These are phyloP conservation scores for Fusarium sp. DNA, from an alignment of 2,329 filamentous ascomycete species.

Conservation along the genomic window DNA sequence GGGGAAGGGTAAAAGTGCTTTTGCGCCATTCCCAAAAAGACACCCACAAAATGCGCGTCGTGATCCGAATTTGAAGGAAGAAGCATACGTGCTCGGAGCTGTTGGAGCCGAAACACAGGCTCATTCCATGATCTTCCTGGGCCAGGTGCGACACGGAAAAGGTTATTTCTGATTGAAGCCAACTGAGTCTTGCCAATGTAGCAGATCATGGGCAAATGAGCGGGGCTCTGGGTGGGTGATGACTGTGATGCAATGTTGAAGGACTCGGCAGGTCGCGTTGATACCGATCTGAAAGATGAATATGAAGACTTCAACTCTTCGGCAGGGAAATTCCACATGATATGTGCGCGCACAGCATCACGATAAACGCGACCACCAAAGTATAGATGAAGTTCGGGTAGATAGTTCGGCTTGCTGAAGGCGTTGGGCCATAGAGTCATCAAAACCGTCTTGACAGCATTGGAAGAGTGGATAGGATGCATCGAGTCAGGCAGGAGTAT, in stretches of 20 bases:
- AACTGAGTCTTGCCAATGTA: conserved; percentile 64
- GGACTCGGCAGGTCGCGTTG: conserved; percentile 52
- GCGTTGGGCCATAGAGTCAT: conserved; percentile 57
- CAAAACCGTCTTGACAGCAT: conserved; percentile 59
- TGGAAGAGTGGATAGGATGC: conserved; percentile 52
- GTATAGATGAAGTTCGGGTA: conserved; percentile 60
- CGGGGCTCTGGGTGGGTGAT: conserved; percentile 38
- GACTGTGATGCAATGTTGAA: conserved; percentile 43
- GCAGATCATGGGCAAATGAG: conserved; percentile 53
- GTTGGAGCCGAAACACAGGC: conserved; percentile 61
- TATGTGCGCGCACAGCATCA: conserved; percentile 60
- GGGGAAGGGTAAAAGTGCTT: conserved; percentile 60
- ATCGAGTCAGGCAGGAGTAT: conserved; percentile 53
- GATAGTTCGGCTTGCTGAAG: conserved; percentile 47
- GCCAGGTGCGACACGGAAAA: conserved; percentile 59
- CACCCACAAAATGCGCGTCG: conserved; percentile 64
- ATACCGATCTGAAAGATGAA: conserved; percentile 53
- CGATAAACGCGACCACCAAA: conserved; percentile 61
- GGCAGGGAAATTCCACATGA: conserved; percentile 60
- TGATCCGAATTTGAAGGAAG: conserved; percentile 61
- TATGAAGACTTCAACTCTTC: conserved; percentile 44
- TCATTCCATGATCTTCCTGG: conserved; percentile 57
- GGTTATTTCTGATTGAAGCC: conserved; percentile 57
- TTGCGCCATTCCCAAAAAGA: conserved; percentile 69
- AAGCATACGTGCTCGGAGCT: conserved; percentile 60